Evolutionary conservation across 2,329 filamentous ascomycete species (phyloP).

Genomic region (Ophiostoma australiae): DNA sequence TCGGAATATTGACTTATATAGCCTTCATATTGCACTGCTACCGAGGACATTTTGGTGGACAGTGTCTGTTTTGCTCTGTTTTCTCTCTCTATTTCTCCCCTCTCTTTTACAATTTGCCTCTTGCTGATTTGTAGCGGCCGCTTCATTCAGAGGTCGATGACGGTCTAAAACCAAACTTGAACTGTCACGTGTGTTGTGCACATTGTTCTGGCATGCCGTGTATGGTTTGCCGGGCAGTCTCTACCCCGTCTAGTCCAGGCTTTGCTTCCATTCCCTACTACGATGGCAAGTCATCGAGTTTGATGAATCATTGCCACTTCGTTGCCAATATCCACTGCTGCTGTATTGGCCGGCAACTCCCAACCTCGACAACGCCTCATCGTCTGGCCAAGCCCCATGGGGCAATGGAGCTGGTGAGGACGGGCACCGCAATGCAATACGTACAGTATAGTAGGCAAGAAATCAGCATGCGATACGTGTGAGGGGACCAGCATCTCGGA

Average conservation of each 20-base stretch:
- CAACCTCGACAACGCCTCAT: not conserved
- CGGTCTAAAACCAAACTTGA: no score
- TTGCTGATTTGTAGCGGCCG: no score
- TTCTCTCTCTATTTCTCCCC: no score
- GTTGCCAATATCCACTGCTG: not conserved
- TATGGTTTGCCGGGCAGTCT: not conserved
- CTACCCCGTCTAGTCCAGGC: not conserved
- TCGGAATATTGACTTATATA: conserved; percentile 10
- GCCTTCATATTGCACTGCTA: not conserved
- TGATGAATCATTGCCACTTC: not conserved
- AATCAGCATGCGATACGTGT: not conserved
- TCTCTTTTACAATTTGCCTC: no score
- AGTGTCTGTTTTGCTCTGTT: no score
- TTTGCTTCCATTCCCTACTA: not conserved
- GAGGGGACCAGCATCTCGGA: not conserved
- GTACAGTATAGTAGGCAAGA: not conserved
- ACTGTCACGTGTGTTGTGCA: not conserved
- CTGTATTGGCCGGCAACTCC: not conserved
- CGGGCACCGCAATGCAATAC: not conserved
- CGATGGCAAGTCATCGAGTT: not conserved
- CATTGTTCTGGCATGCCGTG: not conserved
- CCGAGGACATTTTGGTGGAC: not conserved
- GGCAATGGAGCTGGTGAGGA: not conserved
- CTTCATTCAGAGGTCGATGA: no score
- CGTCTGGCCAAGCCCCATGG: not conserved